Conservation (phyloP, 2,329 filamentous ascomycete species). For the Simplicillium sp. region DNA sequence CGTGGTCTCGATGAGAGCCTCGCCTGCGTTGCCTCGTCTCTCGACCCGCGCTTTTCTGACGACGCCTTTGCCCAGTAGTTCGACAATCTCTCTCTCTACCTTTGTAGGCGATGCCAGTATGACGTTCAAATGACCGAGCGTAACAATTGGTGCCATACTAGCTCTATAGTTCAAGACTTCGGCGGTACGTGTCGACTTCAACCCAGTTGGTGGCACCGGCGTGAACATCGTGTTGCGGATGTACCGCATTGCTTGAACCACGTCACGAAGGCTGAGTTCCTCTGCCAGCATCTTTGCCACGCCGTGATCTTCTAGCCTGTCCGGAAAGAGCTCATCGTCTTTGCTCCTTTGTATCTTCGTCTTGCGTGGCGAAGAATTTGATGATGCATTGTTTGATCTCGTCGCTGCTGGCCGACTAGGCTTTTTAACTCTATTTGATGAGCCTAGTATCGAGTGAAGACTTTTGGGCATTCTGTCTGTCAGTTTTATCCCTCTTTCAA, state of each 20-base stretch:
- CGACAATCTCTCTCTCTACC: conserved; percentile 58
- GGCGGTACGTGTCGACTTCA: conserved; percentile 54
- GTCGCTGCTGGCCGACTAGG: conserved; percentile 10
- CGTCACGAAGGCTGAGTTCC: conserved; percentile 49
- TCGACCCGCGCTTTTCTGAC: conserved; percentile 56
- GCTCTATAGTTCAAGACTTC: conserved; percentile 53
- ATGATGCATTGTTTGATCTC: conserved; percentile 5
- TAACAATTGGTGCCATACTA: conserved; percentile 53
- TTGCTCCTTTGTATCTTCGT: conserved; percentile 13
- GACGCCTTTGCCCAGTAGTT: conserved; percentile 45
- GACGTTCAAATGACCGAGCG: conserved; percentile 55
- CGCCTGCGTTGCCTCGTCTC: conserved; percentile 49
- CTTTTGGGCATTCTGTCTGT: conserved; percentile 18
- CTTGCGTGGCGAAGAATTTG: conserved; percentile 14
- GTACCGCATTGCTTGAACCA: conserved; percentile 55
- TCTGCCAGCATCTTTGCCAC: conserved; percentile 43
- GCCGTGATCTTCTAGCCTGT: conserved; percentile 51
- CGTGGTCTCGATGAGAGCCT: conserved; percentile 50
- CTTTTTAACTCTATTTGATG: conserved; percentile 24
- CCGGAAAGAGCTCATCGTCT: conserved; percentile 21
- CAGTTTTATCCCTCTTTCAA: not conserved
- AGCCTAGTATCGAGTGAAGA: conserved; percentile 27
- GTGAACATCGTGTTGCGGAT: conserved; percentile 55
- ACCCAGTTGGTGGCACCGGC: conserved; percentile 50
- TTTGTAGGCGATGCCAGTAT: conserved; percentile 52